Evolutionary conservation across 2,329 filamentous ascomycete species (phyloP).

Genomic region (Calonectria pauciramosa): DNA sequence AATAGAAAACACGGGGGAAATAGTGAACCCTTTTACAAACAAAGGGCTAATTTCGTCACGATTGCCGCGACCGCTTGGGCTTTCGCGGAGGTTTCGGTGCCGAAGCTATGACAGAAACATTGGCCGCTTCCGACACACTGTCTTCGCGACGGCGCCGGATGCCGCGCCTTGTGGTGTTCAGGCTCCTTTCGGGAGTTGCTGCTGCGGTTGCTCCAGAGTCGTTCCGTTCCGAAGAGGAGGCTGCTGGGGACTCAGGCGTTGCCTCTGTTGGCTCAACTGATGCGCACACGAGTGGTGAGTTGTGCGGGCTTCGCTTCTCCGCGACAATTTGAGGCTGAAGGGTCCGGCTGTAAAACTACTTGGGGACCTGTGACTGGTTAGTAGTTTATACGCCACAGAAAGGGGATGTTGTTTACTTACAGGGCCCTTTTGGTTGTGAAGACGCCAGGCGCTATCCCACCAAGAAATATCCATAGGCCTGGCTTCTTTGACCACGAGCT

Average conservation of each 20-base stretch:
- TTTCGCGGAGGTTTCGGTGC: too few species aligned
- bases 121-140: background rate
- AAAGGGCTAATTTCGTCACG: background rate
- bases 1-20: background rate
- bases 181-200: background rate
- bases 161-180: background rate
- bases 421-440: background rate
- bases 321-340: background rate
- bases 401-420: background rate
- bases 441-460: background rate
- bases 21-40: background rate
- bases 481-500: background rate
- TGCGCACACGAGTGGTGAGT: background rate
- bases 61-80: background rate
- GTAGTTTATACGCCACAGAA: too few species aligned
- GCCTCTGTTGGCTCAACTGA: background rate
- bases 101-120: background rate
- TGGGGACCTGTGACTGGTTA: background rate
- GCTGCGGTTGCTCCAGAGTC: background rate
- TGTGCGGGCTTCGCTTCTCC: background rate
- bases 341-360: background rate
- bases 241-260: background rate
- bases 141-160: background rate
- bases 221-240: background rate
- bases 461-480: background rate